These are phyloP conservation scores for Linnemannia hyalina DNA, from an alignment of 192 early-diverging fungal genomes.

Conservation along the genomic window DNA sequence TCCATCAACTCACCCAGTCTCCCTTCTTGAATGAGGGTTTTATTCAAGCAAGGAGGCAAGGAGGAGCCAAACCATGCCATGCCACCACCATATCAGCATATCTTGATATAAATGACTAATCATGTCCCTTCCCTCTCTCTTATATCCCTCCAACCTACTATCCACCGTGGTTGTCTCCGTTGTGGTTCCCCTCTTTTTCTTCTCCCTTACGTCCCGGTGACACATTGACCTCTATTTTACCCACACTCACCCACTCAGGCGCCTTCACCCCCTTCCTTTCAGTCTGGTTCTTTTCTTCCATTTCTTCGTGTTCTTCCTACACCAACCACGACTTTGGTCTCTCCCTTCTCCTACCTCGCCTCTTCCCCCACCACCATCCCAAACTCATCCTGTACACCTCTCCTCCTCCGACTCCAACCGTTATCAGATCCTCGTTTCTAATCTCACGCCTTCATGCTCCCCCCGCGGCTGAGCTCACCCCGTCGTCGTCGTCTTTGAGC, in stretches of 20 bases:
- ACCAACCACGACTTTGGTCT: background rate
- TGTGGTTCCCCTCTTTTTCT: background rate
- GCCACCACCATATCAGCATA: background rate
- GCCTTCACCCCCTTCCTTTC: background rate
- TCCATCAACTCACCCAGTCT: background rate
- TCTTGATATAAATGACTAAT: background rate
- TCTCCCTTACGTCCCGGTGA: background rate
- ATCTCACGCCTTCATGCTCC: conserved; percentile 5
- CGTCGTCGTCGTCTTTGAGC: conserved; percentile 11
- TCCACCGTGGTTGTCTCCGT: background rate
- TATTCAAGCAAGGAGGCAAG: background rate
- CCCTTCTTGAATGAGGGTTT: background rate
- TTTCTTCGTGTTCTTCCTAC: background rate
- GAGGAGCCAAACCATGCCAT: background rate
- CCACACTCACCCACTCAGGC: conserved; percentile 2
- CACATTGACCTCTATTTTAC: background rate
- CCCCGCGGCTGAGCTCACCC: background rate
- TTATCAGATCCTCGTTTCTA: background rate
- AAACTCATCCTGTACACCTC: background rate
- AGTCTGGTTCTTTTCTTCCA: background rate
- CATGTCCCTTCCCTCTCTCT: background rate
- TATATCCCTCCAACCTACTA: background rate
- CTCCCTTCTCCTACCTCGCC: background rate
- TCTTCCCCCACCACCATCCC: background rate
- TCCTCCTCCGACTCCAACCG: background rate